Percentiles rank a stretch among this genome's conserved stretches.
Conservation (phyloP, 2,329 filamentous ascomycete species). For the Fusarium metavorans region DNA sequence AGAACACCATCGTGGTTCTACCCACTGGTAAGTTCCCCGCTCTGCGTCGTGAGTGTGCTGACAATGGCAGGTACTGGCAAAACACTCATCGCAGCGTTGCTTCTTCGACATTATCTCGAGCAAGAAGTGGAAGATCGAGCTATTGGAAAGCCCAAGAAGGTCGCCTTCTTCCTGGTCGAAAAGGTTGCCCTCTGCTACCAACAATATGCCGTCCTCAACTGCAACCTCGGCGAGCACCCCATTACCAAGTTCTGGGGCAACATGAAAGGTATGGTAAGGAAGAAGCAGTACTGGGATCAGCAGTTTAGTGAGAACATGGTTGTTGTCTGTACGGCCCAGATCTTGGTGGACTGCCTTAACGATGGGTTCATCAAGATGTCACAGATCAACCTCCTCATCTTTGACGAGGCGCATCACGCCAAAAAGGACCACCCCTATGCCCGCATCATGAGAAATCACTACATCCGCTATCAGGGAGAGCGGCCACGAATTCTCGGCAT, state of each 20-base stretch:
- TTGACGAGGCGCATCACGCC: constrained; percentile 96
- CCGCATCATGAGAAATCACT: constrained; percentile 89
- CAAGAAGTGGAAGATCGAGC: constrained; percentile 80
- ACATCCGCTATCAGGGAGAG: constrained; percentile 63
- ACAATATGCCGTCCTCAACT: constrained; percentile 83
- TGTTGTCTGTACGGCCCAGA: constrained; percentile 91
- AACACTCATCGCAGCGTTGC: constrained; percentile 91
- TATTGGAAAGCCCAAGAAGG: constrained; percentile 68
- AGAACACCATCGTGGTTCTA: constrained; percentile 92
- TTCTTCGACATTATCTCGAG: constrained; percentile 81
- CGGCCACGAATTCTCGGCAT: constrained; percentile 90
- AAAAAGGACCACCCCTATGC: constrained; percentile 96
- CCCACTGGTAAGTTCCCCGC: constrained; percentile 74
- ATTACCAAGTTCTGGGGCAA: constrained; percentile 81
- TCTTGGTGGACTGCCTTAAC: constrained; percentile 82
- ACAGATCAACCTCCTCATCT: constrained; percentile 89
- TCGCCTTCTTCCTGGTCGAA: constrained; percentile 90
- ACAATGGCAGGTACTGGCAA: constrained; percentile 81
- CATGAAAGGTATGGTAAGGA: constrained; percentile 61
- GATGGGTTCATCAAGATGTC: constrained; percentile 84
- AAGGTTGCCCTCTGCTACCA: constrained; percentile 93
- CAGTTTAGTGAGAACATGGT: constrained; percentile 77
- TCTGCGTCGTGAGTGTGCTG: background rate
- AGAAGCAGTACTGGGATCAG: constrained; percentile 62
- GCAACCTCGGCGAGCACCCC: constrained; percentile 79